Evolutionary conservation across 345 rosid species (phyloP), one percentile per base, ranked within the genome.

Genomic region (Reutealis trisperma): DNA sequence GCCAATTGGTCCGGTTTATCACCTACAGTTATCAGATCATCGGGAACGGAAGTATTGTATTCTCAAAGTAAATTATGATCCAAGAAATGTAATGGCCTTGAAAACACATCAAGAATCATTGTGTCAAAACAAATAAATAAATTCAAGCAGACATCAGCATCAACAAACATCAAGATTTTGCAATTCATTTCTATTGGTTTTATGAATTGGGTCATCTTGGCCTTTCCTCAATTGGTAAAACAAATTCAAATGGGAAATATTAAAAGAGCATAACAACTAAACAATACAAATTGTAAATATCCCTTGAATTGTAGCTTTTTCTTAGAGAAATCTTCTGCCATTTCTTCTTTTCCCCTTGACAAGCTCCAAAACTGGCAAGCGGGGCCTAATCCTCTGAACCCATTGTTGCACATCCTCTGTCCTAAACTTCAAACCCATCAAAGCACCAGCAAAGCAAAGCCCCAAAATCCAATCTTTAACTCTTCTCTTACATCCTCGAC

Each of bases 391-490:
- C 71, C 63, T 77, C 55, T 63, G 67, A 71, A 80, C 25, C 84
- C 78, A 82, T 60, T 75, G 86, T 67, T 65, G 75, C 74, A 77
- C 27, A 47, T 58, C 77, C 59, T 78, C 78, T 62, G 79, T 82
- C 45, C 57, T 84, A 54, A 68, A 51, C 18, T 83, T 82, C 75
- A 81, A 67, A 79, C 75, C 64, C 73, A 85, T 60, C 71, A 85
- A 55, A 51, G 66, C 73, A 41, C 85, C 86, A 64, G 83, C 74
- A 73, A 80, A 77, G 70, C 80, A 85, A 21, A 77, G 11, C 32
- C 88, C 86, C 68, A 85, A 74, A 27, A 85, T 21, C 82, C 81
- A 80, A 86, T 75, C 69, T 80, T 77, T 84, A 41, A 75, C 9
- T 34, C 80, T 78, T 69, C 63, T 83, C 61, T 44, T 74, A 61